A percentile compares a stretch with the other conserved stretches of the same genome.
These are phyloP conservation scores for Colletotrichum liaoningense DNA, from an alignment of 2,329 filamentous ascomycete species.

Conservation along the genomic window DNA sequence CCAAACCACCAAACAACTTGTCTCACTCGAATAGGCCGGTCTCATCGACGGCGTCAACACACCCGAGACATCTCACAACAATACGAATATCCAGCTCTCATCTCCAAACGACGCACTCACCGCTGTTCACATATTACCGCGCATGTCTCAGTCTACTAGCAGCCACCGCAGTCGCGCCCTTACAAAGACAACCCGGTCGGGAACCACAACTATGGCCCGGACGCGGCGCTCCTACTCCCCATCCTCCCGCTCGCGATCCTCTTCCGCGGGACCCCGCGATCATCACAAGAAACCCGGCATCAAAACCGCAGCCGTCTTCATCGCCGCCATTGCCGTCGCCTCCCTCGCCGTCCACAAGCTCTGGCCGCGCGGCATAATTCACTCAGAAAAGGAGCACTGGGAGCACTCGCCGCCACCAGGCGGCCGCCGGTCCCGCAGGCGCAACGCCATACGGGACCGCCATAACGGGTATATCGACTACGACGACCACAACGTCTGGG, in stretches of 20 bases:
- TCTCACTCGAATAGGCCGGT: background rate
- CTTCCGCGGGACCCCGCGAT: background rate
- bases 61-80: background rate
- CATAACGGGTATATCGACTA: conserved; percentile 27
- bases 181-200: background rate
- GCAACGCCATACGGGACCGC: conserved; percentile 18
- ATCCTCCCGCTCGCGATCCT: conserved; percentile 23
- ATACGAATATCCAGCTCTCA: background rate
- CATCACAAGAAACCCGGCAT: conserved; percentile 37
- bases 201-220: conserved; percentile 5
- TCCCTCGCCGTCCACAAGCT: conserved; percentile 48
- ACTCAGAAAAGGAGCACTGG: conserved; percentile 46
- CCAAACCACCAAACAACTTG: background rate
- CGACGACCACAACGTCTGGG: conserved; percentile 18
- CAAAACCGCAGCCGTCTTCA: conserved; percentile 46
- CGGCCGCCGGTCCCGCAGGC: conserved; percentile 20
- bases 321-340: conserved; percentile 49
- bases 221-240: conserved; percentile 5
- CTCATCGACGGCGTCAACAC: background rate
- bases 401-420: conserved; percentile 25
- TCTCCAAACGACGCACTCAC: background rate
- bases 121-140: background rate
- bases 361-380: conserved; percentile 47
- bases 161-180: background rate
- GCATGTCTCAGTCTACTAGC: conserved; percentile 1